Conservation (phyloP, 768 basidiomycete species). For the Hirschioporus abietinus region DNA sequence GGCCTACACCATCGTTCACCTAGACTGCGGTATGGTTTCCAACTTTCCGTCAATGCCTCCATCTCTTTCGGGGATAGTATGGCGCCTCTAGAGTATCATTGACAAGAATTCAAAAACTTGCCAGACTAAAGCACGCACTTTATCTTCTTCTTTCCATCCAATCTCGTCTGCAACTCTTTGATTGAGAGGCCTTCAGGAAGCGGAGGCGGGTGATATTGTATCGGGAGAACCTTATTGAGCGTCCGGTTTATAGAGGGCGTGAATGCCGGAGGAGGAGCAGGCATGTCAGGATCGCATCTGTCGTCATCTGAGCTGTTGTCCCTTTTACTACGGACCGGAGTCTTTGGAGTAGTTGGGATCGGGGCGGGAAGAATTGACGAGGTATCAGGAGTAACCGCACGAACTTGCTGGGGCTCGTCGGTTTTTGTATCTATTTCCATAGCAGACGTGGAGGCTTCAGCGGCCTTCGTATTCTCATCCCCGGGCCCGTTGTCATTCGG, state of each 20-base stretch:
- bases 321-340: constrained; percentile 1
- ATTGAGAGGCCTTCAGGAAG: constrained; percentile 60
- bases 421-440: constrained; percentile 18
- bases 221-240: constrained; percentile 32
- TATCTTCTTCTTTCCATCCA: constrained; percentile 65
- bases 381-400: constrained; percentile 21
- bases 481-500: constrained; percentile 12
- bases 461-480: constrained; percentile 13
- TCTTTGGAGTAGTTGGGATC: constrained; percentile 22
- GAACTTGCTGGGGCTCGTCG: not conserved
- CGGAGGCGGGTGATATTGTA: constrained; percentile 25
- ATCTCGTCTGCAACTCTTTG: constrained; percentile 49
- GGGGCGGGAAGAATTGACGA: constrained; percentile 30
- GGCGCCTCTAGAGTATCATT: constrained; percentile 44
- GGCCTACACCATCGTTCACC: constrained; percentile 38
- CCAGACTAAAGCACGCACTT: constrained; percentile 43
- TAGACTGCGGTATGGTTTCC: constrained; percentile 80
- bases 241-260: constrained; percentile 65
- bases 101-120: constrained; percentile 14
- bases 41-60: constrained; percentile 66
- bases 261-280: constrained; percentile 49
- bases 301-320: not conserved
- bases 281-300: constrained; percentile 21
- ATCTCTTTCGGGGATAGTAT: constrained; percentile 78
- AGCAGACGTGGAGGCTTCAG: constrained; percentile 16